Evolutionary conservation across 169 alveolate genomes (phyloP), one percentile per base, ranked within the genome.

Genomic region (Toxoplasma gondii): DNA sequence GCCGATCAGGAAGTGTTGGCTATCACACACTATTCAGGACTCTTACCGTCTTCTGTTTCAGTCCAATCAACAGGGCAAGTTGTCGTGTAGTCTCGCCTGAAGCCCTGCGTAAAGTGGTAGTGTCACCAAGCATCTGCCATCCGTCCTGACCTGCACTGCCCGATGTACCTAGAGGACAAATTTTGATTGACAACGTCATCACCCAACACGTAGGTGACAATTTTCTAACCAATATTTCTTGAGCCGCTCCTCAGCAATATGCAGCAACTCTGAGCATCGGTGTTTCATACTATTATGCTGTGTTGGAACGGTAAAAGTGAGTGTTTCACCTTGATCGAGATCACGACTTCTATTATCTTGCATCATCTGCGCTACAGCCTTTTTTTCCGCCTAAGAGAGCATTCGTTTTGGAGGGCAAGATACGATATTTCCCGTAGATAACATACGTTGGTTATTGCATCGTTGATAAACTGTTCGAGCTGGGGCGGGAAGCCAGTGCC

Each of bases 311-410:
- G 22, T 12, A 67, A 7, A n/a, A 43, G 44, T 12, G 45, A 38
- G 31, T 16, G 38, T 10, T 45, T 82, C 67, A 82, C 67, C 90
- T 22, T 19, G 24, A 82, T 82, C 90, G 24, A 82, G 49, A 31
- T 82, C 90, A 27, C 10, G 38, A 0, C 36, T 22, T 36, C 58
- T 49, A 29, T 39, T 82, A 10, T 43, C 90, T n/a, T 44, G 38
- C 43, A 19, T 82, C 90, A 82, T 38, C 67, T 82, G 90, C 31
- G 69, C 69, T 82, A 41, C 69, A 0, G 90, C 90, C 39, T 82
- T 44, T 36, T 44, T 39, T 49, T 82, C 67, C n/a, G 90, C 90
- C 90, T 82, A 36, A 19, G 53, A 17, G 34, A 70, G 31, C 39
- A 31, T 17, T 12, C 34, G 49, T 9, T 10, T 1, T n/a, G 29